These are phyloP conservation scores for Verticillium nonalfalfae DNA, from an alignment of 2,329 filamentous ascomycete species.

Conservation along the genomic window DNA sequence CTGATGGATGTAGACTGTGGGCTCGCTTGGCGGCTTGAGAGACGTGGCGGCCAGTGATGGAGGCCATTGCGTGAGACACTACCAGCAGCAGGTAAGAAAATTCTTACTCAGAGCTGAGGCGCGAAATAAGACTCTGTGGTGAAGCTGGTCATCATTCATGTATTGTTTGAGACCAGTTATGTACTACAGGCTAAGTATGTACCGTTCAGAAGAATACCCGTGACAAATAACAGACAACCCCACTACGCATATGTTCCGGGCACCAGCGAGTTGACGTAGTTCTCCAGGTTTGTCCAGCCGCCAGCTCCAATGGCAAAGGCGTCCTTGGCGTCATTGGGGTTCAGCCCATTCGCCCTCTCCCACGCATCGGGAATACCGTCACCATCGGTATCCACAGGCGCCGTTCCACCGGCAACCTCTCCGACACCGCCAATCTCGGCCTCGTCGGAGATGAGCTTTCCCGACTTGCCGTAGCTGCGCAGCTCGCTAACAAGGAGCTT, in stretches of 20 bases:
- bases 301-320: constrained; percentile 32
- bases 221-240: background rate
- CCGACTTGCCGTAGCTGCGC: constrained; percentile 35
- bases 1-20: no score
- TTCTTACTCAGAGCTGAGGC: no score
- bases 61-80: no score
- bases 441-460: constrained; percentile 39
- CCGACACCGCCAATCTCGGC: constrained; percentile 33
- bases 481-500: constrained; percentile 33
- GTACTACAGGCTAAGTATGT: background rate
- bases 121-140: no score
- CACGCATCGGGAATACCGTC: constrained; percentile 45
- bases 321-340: constrained; percentile 29
- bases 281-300: constrained; percentile 40
- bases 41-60: no score
- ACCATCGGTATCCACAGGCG: constrained; percentile 35
- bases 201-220: background rate
- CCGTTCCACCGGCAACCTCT: constrained; percentile 27
- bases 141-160: no score
- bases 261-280: constrained; percentile 43
- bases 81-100: no score
- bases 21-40: no score
- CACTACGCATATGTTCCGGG: constrained; percentile 6
- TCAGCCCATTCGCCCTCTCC: constrained; percentile 34
- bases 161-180: background rate